A percentile compares a stretch with the other conserved stretches of the same genome.
These are phyloP conservation scores for Metschnikowia reukaufii DNA, from an alignment of 805 yeast genomes.

Conservation along the genomic window DNA sequence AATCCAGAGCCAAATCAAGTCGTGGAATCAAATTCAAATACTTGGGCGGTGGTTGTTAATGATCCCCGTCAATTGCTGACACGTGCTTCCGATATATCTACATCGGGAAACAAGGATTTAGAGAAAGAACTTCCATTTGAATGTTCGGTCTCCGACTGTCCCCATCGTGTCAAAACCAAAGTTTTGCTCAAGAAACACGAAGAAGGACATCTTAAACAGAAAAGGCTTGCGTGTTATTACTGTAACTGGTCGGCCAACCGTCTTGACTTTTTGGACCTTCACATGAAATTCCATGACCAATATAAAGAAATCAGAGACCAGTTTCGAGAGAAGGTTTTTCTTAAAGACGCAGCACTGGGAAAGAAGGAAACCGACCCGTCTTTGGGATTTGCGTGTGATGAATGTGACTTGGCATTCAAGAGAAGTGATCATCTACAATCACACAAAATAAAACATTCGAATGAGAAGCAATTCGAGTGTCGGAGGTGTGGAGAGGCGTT, in stretches of 20 bases:
- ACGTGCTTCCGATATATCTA: too few species aligned
- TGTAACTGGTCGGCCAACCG: conserved; percentile 6
- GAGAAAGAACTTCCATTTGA: not conserved
- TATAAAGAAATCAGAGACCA: not conserved
- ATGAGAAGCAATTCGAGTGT: not conserved
- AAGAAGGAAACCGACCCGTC: not conserved
- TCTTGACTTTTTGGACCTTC: conserved; percentile 1
- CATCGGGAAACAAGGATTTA: not conserved
- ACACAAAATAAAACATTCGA: conserved; percentile 1
- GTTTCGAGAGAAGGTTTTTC: not conserved
- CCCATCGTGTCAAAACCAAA: not conserved
- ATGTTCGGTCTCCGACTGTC: not conserved
- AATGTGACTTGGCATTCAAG: conserved; percentile 1
- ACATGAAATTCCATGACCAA: conserved; percentile 2
- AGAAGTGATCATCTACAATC: conserved; percentile 1
- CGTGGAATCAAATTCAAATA: too few species aligned
- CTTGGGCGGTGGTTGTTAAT: too few species aligned
- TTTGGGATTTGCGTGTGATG: not conserved
- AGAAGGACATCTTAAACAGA: not conserved
- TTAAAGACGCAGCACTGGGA: not conserved
- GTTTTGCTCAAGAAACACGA: not conserved
- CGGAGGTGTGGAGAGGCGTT: not conserved
- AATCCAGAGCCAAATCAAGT: too few species aligned
- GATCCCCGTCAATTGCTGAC: too few species aligned
- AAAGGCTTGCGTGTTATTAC: conserved; percentile 1